These are phyloP conservation scores for Kluyveromyces starmeri DNA, from an alignment of 805 yeast species.

Conservation along the genomic window DNA sequence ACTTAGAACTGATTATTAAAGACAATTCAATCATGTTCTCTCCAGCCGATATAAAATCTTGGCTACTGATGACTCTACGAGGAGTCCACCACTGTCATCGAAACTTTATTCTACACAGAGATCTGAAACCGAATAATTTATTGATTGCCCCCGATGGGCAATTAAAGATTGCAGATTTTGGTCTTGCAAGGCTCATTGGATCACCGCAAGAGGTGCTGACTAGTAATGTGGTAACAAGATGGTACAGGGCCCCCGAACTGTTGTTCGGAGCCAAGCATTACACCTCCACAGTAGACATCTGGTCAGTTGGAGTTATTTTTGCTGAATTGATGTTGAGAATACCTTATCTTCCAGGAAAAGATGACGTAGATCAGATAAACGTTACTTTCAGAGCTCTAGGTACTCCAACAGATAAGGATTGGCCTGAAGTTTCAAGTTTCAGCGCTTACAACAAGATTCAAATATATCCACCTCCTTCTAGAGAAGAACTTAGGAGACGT, in stretches of 20 bases:
- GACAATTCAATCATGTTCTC: constrained; percentile 68
- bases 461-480: constrained; percentile 75
- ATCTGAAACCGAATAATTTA: constrained; percentile 86
- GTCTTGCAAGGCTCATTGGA: constrained; percentile 80
- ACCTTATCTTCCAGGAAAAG: constrained; percentile 90
- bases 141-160: constrained; percentile 80
- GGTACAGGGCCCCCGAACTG: constrained; percentile 97
- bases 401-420: constrained; percentile 82
- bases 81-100: constrained; percentile 96
- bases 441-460: constrained; percentile 68
- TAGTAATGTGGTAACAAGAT: constrained; percentile 91
- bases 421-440: constrained; percentile 83
- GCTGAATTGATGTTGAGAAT: constrained; percentile 93
- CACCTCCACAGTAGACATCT: constrained; percentile 80
- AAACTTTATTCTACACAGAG: constrained; percentile 83
- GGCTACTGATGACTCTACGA: constrained; percentile 90
- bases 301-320: constrained; percentile 96
- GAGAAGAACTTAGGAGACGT: constrained; percentile 69
- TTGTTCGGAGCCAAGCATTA: constrained; percentile 84
- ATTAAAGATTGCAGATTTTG: constrained; percentile 94
- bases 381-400: constrained; percentile 95
- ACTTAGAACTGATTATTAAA: constrained; percentile 80
- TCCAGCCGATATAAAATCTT: constrained; percentile 81
- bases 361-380: constrained; percentile 81
- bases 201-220: constrained; percentile 71